Evolutionary conservation across 441 rosid species (phyloP), one percentile per base, ranked within the genome.

Genomic region (Erysimum cheiri): DNA sequence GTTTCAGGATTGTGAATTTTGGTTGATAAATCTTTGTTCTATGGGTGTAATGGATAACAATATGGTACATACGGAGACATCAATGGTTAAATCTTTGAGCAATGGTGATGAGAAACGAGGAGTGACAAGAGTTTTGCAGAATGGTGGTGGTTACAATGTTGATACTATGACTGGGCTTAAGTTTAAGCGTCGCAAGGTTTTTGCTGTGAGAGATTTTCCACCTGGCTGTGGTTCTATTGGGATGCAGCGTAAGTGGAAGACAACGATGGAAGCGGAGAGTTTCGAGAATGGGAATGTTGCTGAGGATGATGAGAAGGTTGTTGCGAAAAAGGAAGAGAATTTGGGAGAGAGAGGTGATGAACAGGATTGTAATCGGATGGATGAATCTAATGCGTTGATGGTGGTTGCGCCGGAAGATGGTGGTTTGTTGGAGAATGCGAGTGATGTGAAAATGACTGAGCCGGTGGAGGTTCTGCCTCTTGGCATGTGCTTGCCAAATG

Each of bases 131-230:
- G 47, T 68, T 14, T 67, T 71, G 72, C 81, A 64, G 69, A 84
- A 74, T 59, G 84, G 76, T 50, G 35, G 3, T 36, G n/a, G 14
- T 48, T 61, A 57, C 67, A 41, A 5, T 3, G 33, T 61, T 19
- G 44, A 59, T 47, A 17, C 3, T 29, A 64, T 26, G 11, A 55
- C 17, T 4, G 44, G 37, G 11, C 11, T 64, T 1, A 85, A 73
- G 78, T 72, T 57, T 72, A 88, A 85, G 84, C 79, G 76, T n/a
- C 78, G 78, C 3, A 83, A 59, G 46, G 76, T 84, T 78, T 81
- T 74, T 11, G 89, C 86, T 4, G 47, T 81, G 36, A 75, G 84
- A 50, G 81, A 87, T 57, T 90, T 83, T 46, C 98, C 98, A 0
- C 85, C 84, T 6, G 92, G 87, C 0, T 88, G 88, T 73, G 90